phyloP scores from a whole-genome alignment of 78 protist species.

The Salpingoeca rosetta region DNA sequence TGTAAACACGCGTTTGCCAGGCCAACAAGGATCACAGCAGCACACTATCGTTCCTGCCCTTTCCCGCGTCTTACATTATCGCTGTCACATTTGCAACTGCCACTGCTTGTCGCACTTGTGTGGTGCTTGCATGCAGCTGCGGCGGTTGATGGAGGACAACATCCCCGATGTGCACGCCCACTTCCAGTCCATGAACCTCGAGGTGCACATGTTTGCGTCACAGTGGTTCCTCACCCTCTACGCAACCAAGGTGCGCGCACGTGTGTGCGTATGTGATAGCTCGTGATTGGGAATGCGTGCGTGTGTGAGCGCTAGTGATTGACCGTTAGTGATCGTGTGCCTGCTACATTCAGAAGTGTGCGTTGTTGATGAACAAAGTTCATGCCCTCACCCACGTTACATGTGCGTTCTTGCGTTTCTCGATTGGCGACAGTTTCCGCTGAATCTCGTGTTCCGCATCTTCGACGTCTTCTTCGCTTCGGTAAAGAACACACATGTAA shows the following conservation, averaged over 20 bases:
- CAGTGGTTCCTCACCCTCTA: constrained; percentile 5
- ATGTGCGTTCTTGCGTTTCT: too few relatives aligned
- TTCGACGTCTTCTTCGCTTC: constrained; percentile 7
- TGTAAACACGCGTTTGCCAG: too few relatives aligned
- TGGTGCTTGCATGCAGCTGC: too few relatives aligned
- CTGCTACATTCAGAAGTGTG: too few relatives aligned
- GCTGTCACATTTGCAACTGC: neutral
- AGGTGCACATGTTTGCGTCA: constrained; percentile 8
- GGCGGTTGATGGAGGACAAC: neutral
- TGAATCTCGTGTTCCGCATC: neutral
- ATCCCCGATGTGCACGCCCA: constrained; percentile 1
- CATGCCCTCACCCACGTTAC: too few relatives aligned
- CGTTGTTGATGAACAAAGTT: too few relatives aligned
- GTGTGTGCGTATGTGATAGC: too few relatives aligned
- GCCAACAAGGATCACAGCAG: too few relatives aligned
- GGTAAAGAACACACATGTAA: neutral
- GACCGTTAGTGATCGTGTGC: too few relatives aligned
- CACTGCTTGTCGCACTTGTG: neutral
- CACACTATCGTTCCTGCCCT: neutral
- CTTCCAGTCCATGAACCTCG: neutral
- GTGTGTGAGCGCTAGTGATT: too few relatives aligned
- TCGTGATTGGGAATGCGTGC: too few relatives aligned
- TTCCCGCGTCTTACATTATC: neutral
- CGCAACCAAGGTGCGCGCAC: neutral
- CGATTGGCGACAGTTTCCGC: neutral